Conservation (phyloP, 148 eudicot genomes). For the Talinum fruticosum region DNA sequence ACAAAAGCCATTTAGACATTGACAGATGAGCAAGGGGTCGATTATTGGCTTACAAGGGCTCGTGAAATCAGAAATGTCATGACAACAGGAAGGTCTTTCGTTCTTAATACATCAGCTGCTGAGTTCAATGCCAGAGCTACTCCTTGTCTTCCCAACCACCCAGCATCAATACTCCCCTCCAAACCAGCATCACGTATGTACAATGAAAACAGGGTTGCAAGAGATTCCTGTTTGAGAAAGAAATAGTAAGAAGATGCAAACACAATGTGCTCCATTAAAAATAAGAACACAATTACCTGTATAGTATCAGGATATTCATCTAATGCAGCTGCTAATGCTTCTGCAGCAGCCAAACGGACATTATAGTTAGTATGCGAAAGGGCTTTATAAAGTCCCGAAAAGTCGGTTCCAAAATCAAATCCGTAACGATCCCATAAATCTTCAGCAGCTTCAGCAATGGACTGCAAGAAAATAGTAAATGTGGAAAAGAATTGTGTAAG, state of each 20-base stretch:
- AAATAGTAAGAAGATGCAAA: slow-evolving; percentile 17
- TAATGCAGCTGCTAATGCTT: slow-evolving; percentile 89
- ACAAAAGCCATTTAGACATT: not conserved
- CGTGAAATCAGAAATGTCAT: slow-evolving; percentile 96
- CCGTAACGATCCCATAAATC: slow-evolving; percentile 96
- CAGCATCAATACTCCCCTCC: slow-evolving; percentile 66
- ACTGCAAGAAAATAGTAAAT: slow-evolving; percentile 36
- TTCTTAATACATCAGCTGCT: slow-evolving; percentile 87
- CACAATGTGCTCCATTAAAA: not conserved
- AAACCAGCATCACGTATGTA: slow-evolving; percentile 72
- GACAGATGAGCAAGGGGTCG: not conserved
- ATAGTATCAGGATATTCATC: slow-evolving; percentile 89
- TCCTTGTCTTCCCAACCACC: slow-evolving; percentile 98
- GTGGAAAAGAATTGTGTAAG: not conserved
- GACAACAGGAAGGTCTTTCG: slow-evolving; percentile 96
- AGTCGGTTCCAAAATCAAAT: slow-evolving; percentile 75
- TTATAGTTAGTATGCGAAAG: slow-evolving; percentile 83
- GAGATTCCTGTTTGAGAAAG: slow-evolving; percentile 56
- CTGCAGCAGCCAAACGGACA: slow-evolving; percentile 90
- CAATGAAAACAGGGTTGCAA: slow-evolving; percentile 80
- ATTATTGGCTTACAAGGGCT: slow-evolving; percentile 65
- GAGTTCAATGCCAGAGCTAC: slow-evolving; percentile 78
- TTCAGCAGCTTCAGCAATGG: slow-evolving; percentile 88
- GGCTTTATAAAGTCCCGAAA: slow-evolving; percentile 75
- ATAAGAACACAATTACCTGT: slow-evolving; percentile 47